Evolutionary conservation across 148 eudicot species (phyloP).

Genomic region (Beta vulgaris): DNA sequence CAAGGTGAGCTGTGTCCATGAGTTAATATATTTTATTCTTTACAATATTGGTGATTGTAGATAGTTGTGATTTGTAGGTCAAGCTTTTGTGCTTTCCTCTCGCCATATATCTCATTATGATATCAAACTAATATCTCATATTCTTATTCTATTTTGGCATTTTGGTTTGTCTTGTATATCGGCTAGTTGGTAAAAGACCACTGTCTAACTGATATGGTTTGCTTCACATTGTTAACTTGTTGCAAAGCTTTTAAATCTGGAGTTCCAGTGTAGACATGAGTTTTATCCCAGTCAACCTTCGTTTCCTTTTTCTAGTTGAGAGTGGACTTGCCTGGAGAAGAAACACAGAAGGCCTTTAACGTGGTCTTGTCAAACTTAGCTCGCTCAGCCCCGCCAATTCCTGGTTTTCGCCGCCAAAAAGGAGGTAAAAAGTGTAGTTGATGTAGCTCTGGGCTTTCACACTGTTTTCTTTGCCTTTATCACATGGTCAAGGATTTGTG

Average conservation of each 20-base stretch:
- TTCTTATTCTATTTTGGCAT: background rate
- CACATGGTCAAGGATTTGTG: background rate
- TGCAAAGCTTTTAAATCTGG: background rate
- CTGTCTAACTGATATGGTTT: constrained; percentile 3
- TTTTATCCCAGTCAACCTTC: background rate
- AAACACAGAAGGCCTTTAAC: constrained; percentile 68
- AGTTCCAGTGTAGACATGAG: background rate
- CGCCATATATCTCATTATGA: background rate
- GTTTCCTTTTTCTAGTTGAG: constrained; percentile 56
- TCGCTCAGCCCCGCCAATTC: constrained; percentile 74
- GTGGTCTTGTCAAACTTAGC: constrained; percentile 61
- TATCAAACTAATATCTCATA: background rate
- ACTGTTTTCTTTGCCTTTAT: background rate
- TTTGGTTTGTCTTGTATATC: background rate
- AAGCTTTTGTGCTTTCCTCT: constrained; percentile 1
- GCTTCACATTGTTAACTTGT: background rate
- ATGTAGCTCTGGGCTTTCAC: background rate
- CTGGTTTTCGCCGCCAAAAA: constrained; percentile 78
- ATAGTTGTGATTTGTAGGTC: background rate
- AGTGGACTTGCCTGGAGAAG: constrained; percentile 70
- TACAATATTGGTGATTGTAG: background rate
- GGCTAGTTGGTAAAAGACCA: background rate
- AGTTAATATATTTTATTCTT: background rate
- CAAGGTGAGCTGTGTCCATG: constrained; percentile 42
- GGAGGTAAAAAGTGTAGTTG: constrained; percentile 55